These are phyloP conservation scores for Colletotrichum sp. DNA, from an alignment of 2,329 filamentous ascomycete species.

Conservation along the genomic window DNA sequence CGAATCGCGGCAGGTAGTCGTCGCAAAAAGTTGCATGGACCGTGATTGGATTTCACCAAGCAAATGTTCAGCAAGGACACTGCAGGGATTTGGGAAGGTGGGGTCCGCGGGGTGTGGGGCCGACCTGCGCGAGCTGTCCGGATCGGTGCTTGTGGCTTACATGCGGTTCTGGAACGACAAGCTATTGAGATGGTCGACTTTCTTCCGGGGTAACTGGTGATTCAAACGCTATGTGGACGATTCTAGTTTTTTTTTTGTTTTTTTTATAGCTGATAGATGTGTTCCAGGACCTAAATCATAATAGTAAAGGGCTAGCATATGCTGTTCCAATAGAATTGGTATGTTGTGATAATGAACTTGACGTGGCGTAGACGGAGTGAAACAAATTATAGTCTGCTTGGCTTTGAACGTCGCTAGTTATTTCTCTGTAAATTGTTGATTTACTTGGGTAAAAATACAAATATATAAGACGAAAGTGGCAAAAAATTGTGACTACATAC, in stretches of 20 bases:
- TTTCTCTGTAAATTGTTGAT: background rate
- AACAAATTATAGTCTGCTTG: background rate
- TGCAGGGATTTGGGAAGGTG: constrained; percentile 15
- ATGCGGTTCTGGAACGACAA: background rate
- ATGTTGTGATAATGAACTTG: background rate
- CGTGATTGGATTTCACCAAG: constrained; percentile 3
- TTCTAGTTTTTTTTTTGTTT: background rate
- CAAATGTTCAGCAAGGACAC: background rate
- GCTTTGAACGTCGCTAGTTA: background rate
- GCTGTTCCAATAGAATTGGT: background rate
- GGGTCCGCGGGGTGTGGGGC: constrained; percentile 21
- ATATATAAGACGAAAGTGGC: background rate
- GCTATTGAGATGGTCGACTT: background rate
- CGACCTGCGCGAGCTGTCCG: constrained; percentile 15
- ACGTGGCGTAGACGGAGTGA: background rate
- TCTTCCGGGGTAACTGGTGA: background rate
- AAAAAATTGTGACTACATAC: background rate
- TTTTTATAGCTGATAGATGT: background rate
- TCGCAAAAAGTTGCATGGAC: constrained; percentile 15
- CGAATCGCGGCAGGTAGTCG: background rate
- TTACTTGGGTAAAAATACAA: background rate
- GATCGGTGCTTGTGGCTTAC: constrained; percentile 4
- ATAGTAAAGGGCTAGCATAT: background rate
- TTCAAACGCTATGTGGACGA: background rate
- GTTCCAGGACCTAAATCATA: background rate